Evolutionary conservation across 306 rosid genomes (phyloP), one percentile per base, ranked within the genome.

Genomic region (Erythrophleum fordii): DNA sequence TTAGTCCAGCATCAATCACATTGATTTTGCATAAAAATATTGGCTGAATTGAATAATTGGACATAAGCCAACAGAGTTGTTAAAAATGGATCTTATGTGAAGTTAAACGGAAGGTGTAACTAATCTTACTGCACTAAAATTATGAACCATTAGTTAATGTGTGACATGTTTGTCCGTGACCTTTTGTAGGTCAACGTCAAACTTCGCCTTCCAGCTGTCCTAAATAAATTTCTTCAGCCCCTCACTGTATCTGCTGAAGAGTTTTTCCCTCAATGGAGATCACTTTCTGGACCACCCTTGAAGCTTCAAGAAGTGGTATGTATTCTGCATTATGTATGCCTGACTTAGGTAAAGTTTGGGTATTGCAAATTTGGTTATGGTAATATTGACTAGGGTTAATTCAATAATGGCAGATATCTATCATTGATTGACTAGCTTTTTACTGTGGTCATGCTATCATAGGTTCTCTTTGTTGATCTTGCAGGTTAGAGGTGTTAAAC

Each of bases 231-330:
- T 89, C 92, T 96, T 82, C 99, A 93, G 78, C 97, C 97, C 59
- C 85, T 96, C 76, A n/a, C 93, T 41, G 73, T 96, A 75, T 75
- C 99, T 70, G 78, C 93, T 11, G 99, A 93, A 80, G 99, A 96
- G 83, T 96, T 96, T 80, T 96, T 96, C 85, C 94, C 93, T 75
- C 99, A 92, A 79, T 96, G 99, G 99, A 90, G 97, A 87, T 89
- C 94, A 67, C 92, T 96, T 72, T 83, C 97, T 26, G 99, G 99
- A 72, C 97, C 99, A 69, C 99, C 99, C 53, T 88, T 96, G 90
- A 96, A 96, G 93, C 99, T 96, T 83, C 99, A 96, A 87, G 99
- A 96, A 93, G 99, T 96, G 94, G 99, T 96, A 77, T 80, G 86
- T 86, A 75, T 69, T 77, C 60, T 73, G 75, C 77, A 22, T 64